Evolutionary conservation across 1,139 yeast genomes (phyloP).

Genomic region (Meyerozyma elateridarum): DNA sequence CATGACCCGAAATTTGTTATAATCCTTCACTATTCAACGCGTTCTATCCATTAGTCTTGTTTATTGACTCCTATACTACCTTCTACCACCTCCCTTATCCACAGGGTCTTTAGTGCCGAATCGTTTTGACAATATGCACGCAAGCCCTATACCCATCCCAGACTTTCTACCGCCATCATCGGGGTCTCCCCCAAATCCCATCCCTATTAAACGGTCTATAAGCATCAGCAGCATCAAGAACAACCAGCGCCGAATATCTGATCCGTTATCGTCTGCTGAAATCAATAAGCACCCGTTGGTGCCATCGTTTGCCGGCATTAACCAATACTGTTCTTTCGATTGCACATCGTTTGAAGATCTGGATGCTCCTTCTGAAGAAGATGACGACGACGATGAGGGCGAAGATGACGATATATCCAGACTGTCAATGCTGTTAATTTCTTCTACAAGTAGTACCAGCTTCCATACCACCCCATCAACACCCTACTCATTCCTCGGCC

Average conservation of each 20-base stretch:
- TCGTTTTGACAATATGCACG: too few species aligned
- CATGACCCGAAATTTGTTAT: too few species aligned
- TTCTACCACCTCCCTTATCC: too few species aligned
- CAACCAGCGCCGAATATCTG: too few species aligned
- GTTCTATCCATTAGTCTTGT: too few species aligned
- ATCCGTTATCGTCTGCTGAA: too few species aligned
- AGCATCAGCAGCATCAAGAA: slow-evolving; percentile 4
- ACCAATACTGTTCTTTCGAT: slow-evolving; percentile 1
- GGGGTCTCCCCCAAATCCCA: background rate
- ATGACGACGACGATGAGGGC: slow-evolving; percentile 2
- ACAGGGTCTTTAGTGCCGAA: too few species aligned
- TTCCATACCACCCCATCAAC: background rate
- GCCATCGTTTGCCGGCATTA: background rate
- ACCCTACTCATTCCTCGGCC: background rate
- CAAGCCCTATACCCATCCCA: too few species aligned
- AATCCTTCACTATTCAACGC: too few species aligned
- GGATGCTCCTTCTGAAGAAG: background rate
- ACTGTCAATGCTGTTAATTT: slow-evolving; percentile 1
- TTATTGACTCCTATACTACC: too few species aligned
- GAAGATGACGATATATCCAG: slow-evolving; percentile 2
- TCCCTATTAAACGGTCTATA: slow-evolving; percentile 1
- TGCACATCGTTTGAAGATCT: background rate
- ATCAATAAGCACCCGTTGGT: background rate
- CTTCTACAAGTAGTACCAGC: background rate
- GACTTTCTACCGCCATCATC: background rate